phyloP scores from a whole-genome alignment of 2,329 filamentous ascomycete species.

The Penicillium expansum region DNA sequence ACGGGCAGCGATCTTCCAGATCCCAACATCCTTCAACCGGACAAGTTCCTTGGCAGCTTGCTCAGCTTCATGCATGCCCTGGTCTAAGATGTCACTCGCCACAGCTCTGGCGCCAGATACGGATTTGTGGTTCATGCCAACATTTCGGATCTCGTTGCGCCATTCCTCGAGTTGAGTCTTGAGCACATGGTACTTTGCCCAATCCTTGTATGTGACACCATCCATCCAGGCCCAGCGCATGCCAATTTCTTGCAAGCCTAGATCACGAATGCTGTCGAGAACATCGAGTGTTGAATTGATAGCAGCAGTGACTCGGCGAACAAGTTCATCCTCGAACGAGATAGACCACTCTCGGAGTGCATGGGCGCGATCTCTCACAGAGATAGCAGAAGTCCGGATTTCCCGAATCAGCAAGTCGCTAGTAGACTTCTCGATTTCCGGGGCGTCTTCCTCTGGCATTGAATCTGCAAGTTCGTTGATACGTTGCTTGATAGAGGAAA shows the following conservation, averaged over 20 bases:
- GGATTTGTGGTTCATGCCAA: constrained; percentile 70
- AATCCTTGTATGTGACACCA: constrained; percentile 93
- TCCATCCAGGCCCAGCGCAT: constrained; percentile 96
- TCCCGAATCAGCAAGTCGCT: constrained; percentile 53
- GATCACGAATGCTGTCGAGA: constrained; percentile 74
- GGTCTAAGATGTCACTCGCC: constrained; percentile 68
- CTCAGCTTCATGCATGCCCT: constrained; percentile 77
- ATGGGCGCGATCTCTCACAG: constrained; percentile 74
- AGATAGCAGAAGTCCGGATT: constrained; percentile 66
- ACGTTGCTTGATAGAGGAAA: constrained; percentile 63
- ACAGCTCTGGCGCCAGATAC: constrained; percentile 66
- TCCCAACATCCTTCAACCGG: constrained; percentile 76
- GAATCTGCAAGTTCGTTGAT: constrained; percentile 57
- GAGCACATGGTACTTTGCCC: constrained; percentile 89
- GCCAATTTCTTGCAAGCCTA: constrained; percentile 86
- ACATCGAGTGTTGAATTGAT: constrained; percentile 80
- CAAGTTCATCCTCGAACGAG: constrained; percentile 67
- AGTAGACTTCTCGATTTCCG: constrained; percentile 52
- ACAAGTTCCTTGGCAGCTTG: constrained; percentile 75
- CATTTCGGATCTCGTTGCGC: constrained; percentile 74
- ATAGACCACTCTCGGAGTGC: constrained; percentile 74
- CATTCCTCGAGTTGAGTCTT: constrained; percentile 80
- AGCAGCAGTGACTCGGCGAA: constrained; percentile 65
- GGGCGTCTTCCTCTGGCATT: constrained; percentile 58
- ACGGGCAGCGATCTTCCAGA: constrained; percentile 74